phyloP scores from a whole-genome alignment of 108 stramenopile species.

The Skeletonema grethae region DNA sequence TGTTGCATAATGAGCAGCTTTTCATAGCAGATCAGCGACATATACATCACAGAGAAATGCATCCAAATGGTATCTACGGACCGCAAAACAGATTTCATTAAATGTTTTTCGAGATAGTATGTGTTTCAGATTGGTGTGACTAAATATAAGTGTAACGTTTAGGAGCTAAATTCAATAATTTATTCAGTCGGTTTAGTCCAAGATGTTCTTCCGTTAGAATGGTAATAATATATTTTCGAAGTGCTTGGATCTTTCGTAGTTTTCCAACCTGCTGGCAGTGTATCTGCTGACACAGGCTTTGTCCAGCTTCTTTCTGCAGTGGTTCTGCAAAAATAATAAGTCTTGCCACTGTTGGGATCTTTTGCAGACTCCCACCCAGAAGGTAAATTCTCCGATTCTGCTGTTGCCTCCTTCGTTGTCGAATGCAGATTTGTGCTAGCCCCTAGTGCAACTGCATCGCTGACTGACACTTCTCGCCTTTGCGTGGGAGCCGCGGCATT shows the following conservation, averaged over 20 bases:
- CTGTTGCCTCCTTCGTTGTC: background rate
- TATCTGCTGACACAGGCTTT: conserved; percentile 35
- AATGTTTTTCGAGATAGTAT: background rate
- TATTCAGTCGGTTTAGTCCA: conserved; percentile 61
- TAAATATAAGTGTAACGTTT: background rate
- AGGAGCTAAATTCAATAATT: background rate
- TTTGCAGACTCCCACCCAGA: conserved; percentile 53
- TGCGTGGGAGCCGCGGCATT: conserved; percentile 33
- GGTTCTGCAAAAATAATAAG: conserved; percentile 71
- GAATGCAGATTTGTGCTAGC: conserved; percentile 12
- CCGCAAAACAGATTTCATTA: background rate
- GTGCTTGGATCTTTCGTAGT: conserved; percentile 53
- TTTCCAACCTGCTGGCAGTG: conserved; percentile 76
- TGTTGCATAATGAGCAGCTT: background rate
- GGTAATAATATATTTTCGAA: conserved; percentile 73
- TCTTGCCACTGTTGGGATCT: conserved; percentile 70
- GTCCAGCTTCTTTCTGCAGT: conserved; percentile 67
- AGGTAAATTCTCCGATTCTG: conserved; percentile 29
- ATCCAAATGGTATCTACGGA: background rate
- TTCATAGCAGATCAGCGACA: background rate
- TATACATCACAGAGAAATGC: conserved; percentile 1
- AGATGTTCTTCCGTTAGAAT: conserved; percentile 62
- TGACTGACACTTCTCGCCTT: conserved; percentile 11
- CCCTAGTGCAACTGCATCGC: conserved; percentile 45
- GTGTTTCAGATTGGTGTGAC: background rate